Base-by-base conservation (phyloP, 2,329 filamentous ascomycete species). In the Phyllosticta capitalensis region DNA sequence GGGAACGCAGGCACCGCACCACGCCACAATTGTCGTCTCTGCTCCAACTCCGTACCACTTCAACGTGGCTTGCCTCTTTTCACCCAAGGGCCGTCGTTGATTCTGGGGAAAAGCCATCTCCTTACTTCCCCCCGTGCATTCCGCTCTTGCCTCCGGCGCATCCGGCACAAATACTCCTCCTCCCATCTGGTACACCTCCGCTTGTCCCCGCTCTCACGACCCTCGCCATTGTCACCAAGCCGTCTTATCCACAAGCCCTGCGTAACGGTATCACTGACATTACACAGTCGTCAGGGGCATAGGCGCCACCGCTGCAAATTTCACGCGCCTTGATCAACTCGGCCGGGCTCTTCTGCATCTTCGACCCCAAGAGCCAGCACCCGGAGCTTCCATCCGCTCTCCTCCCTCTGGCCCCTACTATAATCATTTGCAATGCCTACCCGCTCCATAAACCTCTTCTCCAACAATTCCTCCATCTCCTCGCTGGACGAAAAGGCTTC, bases 371-470 rank as follows among this genome's bases (percentile, higher is more conserved):
- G 56, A 48, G 50, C 56, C 9, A 38, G 50, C 22, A 24, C 20
- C 50, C 51, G 52, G 56, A 53, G 56, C 38, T 45, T 58, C 50
- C 30, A 58, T 20, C 56, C 33, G 38, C 38, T 45, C 38, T 45
- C 38, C 38, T n/a, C 38, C 38, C 12, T 45, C 38, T 45, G 38
- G 38, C 38, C 38, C 14, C 38, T 45, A 14, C 49, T 54, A 38
- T 50, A 49, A 60, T 60, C 58, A 48, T 56, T 60, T 60, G 58
- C 58, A 60, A 85, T 86, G 83, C 82, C 83, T 80, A 78, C 80
- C 76, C 81, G 81, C 78, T 78, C 77, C 69, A 79, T 82, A 68
- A 83, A 80, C 71, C 79, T 80, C 68, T 82, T 83, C 70, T 76
- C 79, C 71, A 78, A 75, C 70, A 78, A 76, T 68, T 73, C 79